phyloP scores from a whole-genome alignment of 768 basidiomycete species.

The Crucibulum laeve region DNA sequence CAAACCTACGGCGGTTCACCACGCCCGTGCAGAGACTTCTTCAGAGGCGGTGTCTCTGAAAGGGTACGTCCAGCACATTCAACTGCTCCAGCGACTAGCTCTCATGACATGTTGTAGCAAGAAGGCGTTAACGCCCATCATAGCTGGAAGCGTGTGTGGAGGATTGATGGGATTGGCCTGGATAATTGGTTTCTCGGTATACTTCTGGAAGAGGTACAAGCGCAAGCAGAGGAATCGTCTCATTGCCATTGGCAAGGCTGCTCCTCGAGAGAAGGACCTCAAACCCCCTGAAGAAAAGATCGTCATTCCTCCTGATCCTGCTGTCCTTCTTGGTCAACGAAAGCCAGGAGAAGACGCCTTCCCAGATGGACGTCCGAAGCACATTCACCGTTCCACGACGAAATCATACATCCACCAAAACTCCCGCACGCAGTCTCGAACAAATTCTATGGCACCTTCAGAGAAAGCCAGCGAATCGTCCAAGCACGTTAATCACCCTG shows the following conservation, averaged over 20 bases:
- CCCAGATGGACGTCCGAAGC: constrained; percentile 17
- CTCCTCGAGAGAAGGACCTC: constrained; percentile 31
- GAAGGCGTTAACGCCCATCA: constrained; percentile 54
- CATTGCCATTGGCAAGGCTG: constrained; percentile 37
- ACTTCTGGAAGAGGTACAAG: constrained; percentile 49
- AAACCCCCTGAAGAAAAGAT: constrained; percentile 37
- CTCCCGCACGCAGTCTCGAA: background rate
- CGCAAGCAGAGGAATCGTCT: constrained; percentile 41
- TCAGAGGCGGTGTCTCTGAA: constrained; percentile 35
- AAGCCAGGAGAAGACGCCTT: constrained; percentile 31
- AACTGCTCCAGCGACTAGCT: background rate
- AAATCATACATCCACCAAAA: background rate
- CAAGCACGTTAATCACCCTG: too few relatives aligned
- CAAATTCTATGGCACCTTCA: too few relatives aligned
- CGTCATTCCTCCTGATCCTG: constrained; percentile 66
- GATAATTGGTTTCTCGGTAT: constrained; percentile 53
- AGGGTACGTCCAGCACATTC: constrained; percentile 23
- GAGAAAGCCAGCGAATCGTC: too few relatives aligned
- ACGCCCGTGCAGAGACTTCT: constrained; percentile 22
- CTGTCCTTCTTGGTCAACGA: constrained; percentile 47
- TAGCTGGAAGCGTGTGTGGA: constrained; percentile 58
- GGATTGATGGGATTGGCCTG: constrained; percentile 45
- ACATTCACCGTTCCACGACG: constrained; percentile 1
- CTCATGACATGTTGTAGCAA: constrained; percentile 26
- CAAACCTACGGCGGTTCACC: background rate